Evolutionary conservation across 169 alveolate species (phyloP), one percentile per base, ranked within the genome.

Genomic region (Cryptosporidium meleagridis): DNA sequence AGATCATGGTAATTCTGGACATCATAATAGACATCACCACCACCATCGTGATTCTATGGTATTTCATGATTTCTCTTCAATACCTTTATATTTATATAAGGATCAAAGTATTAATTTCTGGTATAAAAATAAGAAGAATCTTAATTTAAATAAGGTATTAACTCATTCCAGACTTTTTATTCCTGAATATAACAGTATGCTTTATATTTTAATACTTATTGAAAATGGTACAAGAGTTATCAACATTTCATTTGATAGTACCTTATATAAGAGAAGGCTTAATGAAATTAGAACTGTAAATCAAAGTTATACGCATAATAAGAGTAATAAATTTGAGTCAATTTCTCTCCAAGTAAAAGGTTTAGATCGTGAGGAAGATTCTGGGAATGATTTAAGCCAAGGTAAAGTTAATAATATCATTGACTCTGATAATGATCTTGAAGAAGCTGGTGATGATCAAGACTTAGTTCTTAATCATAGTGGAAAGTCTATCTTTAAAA

Each of bases 141-240:
- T 73, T 0, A 59, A 73, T 21, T 44, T 73, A 18, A 73, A 73
- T 73, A 52, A 73, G n/a, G 86, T 73, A 10, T 21, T 55, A 52
- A 37, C 86, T 39, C 86, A 73, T 18, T 55, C 86, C 18, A 73
- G 65, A 31, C 26, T 73, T 35, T 73, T 53, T 26, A 55, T 73
- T 10, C 86, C 86, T 3, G 86, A 59, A n/a, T 48, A 55, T 29
- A 73, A 73, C 4, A 73, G 26, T n/a, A 29, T 35, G 44, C 33
- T 73, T 37, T 73, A 73, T 52, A n/a, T 59, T 55, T 72, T 73
- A 12, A 31, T 73, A 45, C 33, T 73, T 23, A 59, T 73, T 29
- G 86, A 73, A 55, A 73, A 59, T 58, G 86, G 86, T 53, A 73
- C 86, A 4, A 53, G 86, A 29, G 86, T 73, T 4, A 73, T 73